These are phyloP conservation scores for Setaria italica DNA, from an alignment of 202 grass and related monocot genomes.

Conservation along the genomic window DNA sequence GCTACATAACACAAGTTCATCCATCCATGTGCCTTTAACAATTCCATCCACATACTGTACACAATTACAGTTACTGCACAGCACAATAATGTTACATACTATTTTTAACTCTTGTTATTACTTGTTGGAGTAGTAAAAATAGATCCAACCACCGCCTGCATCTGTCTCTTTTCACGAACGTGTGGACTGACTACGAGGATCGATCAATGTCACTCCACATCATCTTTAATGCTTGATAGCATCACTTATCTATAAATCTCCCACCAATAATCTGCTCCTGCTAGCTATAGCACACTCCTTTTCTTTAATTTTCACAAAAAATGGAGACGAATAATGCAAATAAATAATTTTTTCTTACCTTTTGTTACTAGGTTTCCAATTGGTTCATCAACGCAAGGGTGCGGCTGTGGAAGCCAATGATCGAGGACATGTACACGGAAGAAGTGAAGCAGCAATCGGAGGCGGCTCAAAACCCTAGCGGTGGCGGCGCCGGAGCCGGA, in stretches of 20 bases:
- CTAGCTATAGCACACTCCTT: too few relatives aligned
- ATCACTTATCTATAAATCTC: not conserved
- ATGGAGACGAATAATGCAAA: too few relatives aligned
- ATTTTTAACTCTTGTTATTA: not conserved
- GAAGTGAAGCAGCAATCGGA: slow-evolving; percentile 57
- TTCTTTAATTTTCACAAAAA: too few relatives aligned
- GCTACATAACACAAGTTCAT: not conserved
- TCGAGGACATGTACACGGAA: slow-evolving; percentile 83
- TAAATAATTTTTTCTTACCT: not conserved
- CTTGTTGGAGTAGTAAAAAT: not conserved
- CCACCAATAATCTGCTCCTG: too few relatives aligned
- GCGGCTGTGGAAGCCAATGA: slow-evolving; percentile 93
- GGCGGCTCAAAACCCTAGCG: slow-evolving; percentile 24
- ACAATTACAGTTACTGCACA: not conserved
- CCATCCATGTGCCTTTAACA: not conserved
- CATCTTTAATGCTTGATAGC: slow-evolving; percentile 12
- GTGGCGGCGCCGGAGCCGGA: not conserved
- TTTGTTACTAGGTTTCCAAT: slow-evolving; percentile 53
- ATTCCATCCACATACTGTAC: not conserved
- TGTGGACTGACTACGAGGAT: slow-evolving; percentile 8
- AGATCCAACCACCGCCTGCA: not conserved
- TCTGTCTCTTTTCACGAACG: slow-evolving; percentile 11
- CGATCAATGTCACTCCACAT: not conserved
- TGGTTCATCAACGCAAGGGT: slow-evolving; percentile 85
- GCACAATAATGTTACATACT: not conserved